These are phyloP conservation scores for Cadophora sp. DNA, from an alignment of 2,329 filamentous ascomycete species.

Conservation along the genomic window DNA sequence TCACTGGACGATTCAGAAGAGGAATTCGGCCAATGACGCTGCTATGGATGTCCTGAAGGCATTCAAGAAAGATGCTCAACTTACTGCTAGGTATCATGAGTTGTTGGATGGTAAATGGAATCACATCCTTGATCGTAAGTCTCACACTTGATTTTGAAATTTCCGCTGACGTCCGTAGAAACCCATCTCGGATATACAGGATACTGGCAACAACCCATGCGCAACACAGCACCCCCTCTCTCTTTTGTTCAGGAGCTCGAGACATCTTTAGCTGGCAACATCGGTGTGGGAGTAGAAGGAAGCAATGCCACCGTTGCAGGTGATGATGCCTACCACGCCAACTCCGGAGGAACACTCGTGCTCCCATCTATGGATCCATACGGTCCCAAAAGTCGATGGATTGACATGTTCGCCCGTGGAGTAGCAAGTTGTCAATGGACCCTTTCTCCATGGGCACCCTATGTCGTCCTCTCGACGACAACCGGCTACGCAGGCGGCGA, in stretches of 20 bases:
- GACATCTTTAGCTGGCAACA: conserved; percentile 63
- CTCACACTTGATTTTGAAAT: not conserved
- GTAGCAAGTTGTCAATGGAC: conserved; percentile 58
- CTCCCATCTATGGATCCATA: conserved; percentile 65
- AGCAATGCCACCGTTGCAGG: conserved; percentile 72
- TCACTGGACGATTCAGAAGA: conserved; percentile 60
- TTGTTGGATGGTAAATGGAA: conserved; percentile 68
- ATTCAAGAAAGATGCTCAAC: conserved; percentile 63
- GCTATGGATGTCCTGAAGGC: conserved; percentile 57
- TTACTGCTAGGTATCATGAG: conserved; percentile 63
- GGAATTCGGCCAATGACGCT: conserved; percentile 62
- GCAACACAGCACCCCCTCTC: conserved; percentile 68
- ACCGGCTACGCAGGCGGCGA: conserved; percentile 57
- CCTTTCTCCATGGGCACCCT: conserved; percentile 55
- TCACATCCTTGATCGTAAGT: conserved; percentile 63
- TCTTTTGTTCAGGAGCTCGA: conserved; percentile 64
- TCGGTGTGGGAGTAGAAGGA: conserved; percentile 70
- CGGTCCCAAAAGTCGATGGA: conserved; percentile 61
- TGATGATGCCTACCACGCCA: conserved; percentile 68
- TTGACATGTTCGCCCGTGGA: conserved; percentile 69
- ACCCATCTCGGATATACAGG: conserved; percentile 59
- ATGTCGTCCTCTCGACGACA: conserved; percentile 58
- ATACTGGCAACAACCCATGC: conserved; percentile 76
- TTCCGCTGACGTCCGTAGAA: conserved; percentile 48
- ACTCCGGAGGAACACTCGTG: conserved; percentile 59